These are phyloP conservation scores for Samsoniella hepiali DNA, from an alignment of 2,329 filamentous ascomycete genomes.

Conservation along the genomic window DNA sequence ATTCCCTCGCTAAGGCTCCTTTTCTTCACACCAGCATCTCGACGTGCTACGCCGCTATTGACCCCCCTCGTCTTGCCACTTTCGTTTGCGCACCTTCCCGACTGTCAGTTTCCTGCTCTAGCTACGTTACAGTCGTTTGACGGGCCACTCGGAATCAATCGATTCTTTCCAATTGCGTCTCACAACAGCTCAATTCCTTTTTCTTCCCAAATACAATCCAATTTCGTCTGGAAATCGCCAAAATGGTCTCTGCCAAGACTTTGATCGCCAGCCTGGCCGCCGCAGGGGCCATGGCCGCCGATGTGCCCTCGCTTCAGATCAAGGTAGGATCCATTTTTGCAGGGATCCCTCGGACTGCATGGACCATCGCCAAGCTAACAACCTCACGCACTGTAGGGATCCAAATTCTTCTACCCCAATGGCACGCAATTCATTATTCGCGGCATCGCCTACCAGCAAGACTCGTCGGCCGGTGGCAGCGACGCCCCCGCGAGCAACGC, in stretches of 20 bases:
- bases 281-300: slow-evolving; percentile 40
- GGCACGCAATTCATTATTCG: slow-evolving; percentile 71
- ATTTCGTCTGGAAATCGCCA: neutral
- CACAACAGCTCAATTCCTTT: slow-evolving; percentile 18
- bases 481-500: slow-evolving; percentile 35
- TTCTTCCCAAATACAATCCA: slow-evolving; percentile 18
- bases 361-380: neutral
- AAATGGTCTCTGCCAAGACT: slow-evolving; percentile 26
- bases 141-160: neutral
- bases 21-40: neutral
- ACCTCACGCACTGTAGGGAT: slow-evolving; percentile 48
- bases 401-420: slow-evolving; percentile 86
- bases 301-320: slow-evolving; percentile 59
- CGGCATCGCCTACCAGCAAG: slow-evolving; percentile 93
- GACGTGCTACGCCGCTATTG: neutral
- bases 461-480: slow-evolving; percentile 55
- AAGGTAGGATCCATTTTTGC: slow-evolving; percentile 51
- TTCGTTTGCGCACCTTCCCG: neutral
- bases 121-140: neutral
- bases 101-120: neutral
- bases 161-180: neutral
- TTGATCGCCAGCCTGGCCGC: slow-evolving; percentile 38
- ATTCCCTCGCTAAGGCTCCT: neutral
- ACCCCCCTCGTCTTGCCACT: neutral
- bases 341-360: neutral